phyloP scores from a whole-genome alignment of 306 rosid genomes.

The Arachis stenosperma region DNA sequence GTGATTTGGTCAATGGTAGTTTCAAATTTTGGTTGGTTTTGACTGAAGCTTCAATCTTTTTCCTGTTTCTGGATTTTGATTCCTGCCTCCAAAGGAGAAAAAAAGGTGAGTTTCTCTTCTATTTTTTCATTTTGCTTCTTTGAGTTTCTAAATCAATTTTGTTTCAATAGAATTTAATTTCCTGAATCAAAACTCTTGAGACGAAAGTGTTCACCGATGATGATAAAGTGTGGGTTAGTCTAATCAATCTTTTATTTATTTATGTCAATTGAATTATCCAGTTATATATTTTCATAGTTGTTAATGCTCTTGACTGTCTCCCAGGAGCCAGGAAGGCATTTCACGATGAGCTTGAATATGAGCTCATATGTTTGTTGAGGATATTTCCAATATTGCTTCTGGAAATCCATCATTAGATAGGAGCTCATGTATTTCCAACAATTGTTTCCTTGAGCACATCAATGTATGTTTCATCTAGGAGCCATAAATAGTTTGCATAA shows the following conservation, averaged over 20 bases:
- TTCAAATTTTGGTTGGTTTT: too few relatives aligned
- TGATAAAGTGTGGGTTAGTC: conserved; percentile 89
- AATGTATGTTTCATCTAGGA: conserved; percentile 21
- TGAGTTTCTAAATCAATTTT: too few relatives aligned
- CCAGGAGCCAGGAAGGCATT: conserved; percentile 68
- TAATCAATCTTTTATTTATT: conserved; percentile 27
- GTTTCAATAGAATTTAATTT: too few relatives aligned
- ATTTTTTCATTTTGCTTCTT: too few relatives aligned
- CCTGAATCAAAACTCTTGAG: conserved; percentile 60
- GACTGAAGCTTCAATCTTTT: too few relatives aligned
- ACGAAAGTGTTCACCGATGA: conserved; percentile 73
- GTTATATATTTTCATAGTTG: conserved; percentile 16
- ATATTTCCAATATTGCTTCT: neutral
- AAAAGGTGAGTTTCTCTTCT: too few relatives aligned
- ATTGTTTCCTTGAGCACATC: conserved; percentile 2
- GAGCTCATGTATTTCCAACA: neutral
- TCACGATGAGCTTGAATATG: conserved; percentile 68
- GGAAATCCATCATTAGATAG: conserved; percentile 15
- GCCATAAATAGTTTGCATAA: neutral
- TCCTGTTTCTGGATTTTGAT: too few relatives aligned
- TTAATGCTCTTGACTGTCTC: conserved; percentile 9
- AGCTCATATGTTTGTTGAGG: conserved; percentile 4
- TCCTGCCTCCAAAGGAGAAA: too few relatives aligned
- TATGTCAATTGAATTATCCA: conserved; percentile 22
- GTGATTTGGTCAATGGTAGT: too few relatives aligned